Percentiles rank a stretch among this genome's conserved stretches.
phyloP scores from a whole-genome alignment of 305 asterid species.

The Fraxinus xanthoxyloides region DNA sequence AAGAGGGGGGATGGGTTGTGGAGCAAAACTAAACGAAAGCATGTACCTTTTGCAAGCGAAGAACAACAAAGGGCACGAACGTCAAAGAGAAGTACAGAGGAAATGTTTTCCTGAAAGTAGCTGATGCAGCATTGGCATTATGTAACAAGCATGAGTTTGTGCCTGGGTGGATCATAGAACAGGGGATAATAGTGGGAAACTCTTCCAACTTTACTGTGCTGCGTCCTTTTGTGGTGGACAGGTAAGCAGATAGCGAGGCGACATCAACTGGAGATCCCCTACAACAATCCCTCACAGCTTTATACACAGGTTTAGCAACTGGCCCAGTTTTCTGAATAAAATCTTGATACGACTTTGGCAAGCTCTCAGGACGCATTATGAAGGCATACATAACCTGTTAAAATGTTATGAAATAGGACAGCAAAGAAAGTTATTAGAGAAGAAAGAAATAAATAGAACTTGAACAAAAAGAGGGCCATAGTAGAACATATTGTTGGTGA shows the following conservation, averaged over 20 bases:
- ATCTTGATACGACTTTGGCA: constrained; percentile 92
- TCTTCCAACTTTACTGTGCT: constrained; percentile 54
- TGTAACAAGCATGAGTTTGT: constrained; percentile 75
- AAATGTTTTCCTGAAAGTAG: constrained; percentile 93
- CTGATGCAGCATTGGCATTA: constrained; percentile 69
- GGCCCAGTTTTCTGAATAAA: constrained; percentile 99
- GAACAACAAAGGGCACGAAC: constrained; percentile 90
- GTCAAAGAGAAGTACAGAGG: constrained; percentile 97
- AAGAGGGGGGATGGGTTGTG: not conserved
- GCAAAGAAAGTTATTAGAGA: not conserved
- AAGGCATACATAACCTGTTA: constrained; percentile 94
- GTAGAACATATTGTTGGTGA: not conserved
- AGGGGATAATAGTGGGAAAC: constrained; percentile 77
- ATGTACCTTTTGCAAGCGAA: constrained; percentile 89
- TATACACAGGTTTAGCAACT: constrained; percentile 89
- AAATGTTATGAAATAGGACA: not conserved
- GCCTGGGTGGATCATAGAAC: constrained; percentile 86
- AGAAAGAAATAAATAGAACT: not conserved
- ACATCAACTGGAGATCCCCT: constrained; percentile 87
- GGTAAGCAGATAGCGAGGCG: constrained; percentile 57
- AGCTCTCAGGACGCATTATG: constrained; percentile 98
- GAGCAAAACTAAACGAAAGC: not conserved
- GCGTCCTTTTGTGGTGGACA: constrained; percentile 49
- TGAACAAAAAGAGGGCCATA: not conserved
- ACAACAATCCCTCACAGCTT: constrained; percentile 95